Base-by-base conservation (phyloP, 2,329 filamentous ascomycete species). In the Clonostachys sp. region DNA sequence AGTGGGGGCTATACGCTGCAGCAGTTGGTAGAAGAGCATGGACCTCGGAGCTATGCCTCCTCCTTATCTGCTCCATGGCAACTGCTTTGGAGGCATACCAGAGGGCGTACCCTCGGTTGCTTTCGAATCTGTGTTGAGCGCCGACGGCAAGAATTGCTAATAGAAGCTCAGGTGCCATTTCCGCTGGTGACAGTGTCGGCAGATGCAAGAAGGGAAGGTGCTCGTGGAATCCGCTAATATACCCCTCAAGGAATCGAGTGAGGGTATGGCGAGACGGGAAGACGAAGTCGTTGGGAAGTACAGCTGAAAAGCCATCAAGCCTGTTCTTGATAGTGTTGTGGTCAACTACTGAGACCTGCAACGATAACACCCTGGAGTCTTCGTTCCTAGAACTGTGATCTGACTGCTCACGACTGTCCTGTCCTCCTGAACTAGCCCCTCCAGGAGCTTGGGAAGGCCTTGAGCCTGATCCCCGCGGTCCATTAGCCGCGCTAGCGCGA, bases 261-360 rank as follows among this genome's bases (percentile, higher is more conserved):
- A 89, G 61, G 0, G 86, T 86, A 53, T 87, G 77, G 4, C 85
- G 77, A 5, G 84, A 87, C 2, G 86, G 85, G 44, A 89, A 78
- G 4, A 81, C 74, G 53, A 89, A 89, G 54, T 82, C 80, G 45
- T 66, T 70, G 0, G 83, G 79, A 18, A 86, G 61, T 5, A 84
- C 76, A 1, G 74, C 70, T 1, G 79, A 78, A 52, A 85, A 86
- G 50, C 84, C 80, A 17, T 80, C 74, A 1, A 86, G 62, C n/a
- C 78, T 73, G 47, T 72, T 78, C 56, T 78, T 77, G 47, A 84
- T 81, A 12, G 73, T 65, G 5, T 68, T 72, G 55, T 82, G 75
- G 52, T 82, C 80, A 48, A 67, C 69, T 10, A 71, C 71, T 16
- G 77, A 81, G 36, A 82, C 77, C 63, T 78, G 55, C 65, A 77